Evolutionary conservation across 2,329 filamentous ascomycete genomes (phyloP).

Genomic region (Bipolaris sorokiniana): DNA sequence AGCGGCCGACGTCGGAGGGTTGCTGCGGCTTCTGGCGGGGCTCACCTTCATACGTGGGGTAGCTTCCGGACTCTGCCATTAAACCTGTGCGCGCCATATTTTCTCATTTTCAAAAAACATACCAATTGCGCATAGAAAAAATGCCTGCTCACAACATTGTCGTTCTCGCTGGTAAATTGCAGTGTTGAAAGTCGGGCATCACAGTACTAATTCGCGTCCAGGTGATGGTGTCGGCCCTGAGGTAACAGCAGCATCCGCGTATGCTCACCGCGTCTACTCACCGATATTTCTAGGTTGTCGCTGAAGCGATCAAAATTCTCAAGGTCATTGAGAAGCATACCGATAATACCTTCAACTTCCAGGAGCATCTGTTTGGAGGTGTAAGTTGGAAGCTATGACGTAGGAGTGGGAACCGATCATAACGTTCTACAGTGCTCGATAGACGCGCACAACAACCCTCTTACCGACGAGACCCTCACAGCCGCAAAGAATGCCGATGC

Average conservation of each 20-base stretch:
- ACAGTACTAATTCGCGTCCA: conserved; percentile 30
- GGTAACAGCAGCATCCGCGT: conserved; percentile 34
- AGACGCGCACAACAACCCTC: conserved; percentile 75
- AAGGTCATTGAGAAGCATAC: conserved; percentile 77
- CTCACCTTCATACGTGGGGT: conserved; percentile 10
- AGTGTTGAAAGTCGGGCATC: background rate
- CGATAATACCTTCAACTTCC: conserved; percentile 82
- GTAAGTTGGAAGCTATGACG: conserved; percentile 62
- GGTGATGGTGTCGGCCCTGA: conserved; percentile 52
- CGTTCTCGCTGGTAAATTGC: conserved; percentile 47
- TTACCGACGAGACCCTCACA: conserved; percentile 81
- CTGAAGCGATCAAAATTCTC: conserved; percentile 86
- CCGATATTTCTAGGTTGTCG: conserved; percentile 67
- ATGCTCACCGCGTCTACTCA: conserved; percentile 23
- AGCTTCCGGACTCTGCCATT: conserved; percentile 10
- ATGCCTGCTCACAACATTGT: conserved; percentile 53
- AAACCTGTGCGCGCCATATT: conserved; percentile 5
- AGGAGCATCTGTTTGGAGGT: conserved; percentile 88
- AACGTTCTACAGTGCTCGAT: conserved; percentile 74
- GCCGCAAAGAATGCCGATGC: conserved; percentile 87
- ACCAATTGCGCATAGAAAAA: background rate
- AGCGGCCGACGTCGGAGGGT: conserved; percentile 14
- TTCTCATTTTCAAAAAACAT: background rate
- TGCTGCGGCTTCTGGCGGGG: conserved; percentile 9
- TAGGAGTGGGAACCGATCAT: background rate